A percentile compares a stretch with the other conserved stretches of the same genome.
These are phyloP conservation scores for Cucurbita ficifolia DNA, from an alignment of 306 rosid genomes.

Conservation along the genomic window DNA sequence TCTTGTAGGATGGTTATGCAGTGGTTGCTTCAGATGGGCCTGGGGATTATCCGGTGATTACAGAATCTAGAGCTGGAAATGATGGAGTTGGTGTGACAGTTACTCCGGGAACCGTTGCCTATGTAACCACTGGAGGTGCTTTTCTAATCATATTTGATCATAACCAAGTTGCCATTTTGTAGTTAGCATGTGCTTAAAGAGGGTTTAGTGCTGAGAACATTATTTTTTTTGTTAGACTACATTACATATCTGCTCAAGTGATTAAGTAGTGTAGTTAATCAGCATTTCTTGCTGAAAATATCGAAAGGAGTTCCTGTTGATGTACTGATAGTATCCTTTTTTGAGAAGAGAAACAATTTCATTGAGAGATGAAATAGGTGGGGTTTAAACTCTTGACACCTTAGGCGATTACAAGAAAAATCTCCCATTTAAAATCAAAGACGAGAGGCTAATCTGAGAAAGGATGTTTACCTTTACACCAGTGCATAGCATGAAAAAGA, in stretches of 20 bases:
- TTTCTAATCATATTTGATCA: background rate
- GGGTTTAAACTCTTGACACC: no score
- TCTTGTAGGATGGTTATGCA: constrained; percentile 78
- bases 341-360: no score
- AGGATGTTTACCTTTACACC: no score
- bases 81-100: constrained; percentile 50
- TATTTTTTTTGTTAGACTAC: background rate
- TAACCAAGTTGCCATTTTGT: background rate
- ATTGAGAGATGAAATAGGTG: no score
- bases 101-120: constrained; percentile 62
- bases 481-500: no score
- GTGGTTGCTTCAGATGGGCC: constrained; percentile 81
- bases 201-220: background rate
- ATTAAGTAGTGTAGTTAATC: background rate
- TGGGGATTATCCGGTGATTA: constrained; percentile 58
- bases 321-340: background rate
- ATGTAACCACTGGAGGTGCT: constrained; percentile 81
- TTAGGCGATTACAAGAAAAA: no score
- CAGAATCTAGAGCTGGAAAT: constrained; percentile 71
- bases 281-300: no score
- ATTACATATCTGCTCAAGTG: background rate
- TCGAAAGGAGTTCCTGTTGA: background rate
- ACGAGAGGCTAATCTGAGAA: no score
- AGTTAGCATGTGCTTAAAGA: background rate
- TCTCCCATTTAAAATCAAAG: no score